Base-by-base conservation (phyloP, 2,329 filamentous ascomycete genomes). In the Colletotrichum sp. region DNA sequence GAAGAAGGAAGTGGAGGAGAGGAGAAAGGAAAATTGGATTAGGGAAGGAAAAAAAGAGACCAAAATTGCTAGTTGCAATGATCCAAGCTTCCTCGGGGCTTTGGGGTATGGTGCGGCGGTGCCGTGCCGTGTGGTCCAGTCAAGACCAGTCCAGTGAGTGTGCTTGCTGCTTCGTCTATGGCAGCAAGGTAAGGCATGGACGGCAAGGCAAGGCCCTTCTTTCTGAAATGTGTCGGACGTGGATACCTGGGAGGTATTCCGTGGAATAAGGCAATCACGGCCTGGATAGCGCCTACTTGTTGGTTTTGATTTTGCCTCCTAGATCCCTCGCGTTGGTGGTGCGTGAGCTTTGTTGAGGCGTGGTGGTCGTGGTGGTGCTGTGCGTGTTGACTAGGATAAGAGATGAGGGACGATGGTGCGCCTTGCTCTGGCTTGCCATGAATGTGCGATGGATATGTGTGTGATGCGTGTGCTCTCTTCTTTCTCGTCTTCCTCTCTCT, bases 11-110 rank as follows among this genome's bases (percentile, higher is more conserved):
- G 57, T 44, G 69, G 26, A 62, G 28, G 69, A 59, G 59, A 48
- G 64, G 60, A 73, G 70, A 60, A 64, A 62, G 70, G 64, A 66
- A 48, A 34, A 34, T 30, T 48, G 69, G 64, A 30, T 68, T 44
- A 59, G 67, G 44, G 39, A 18, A 39, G 24, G n/a, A 3, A 15
- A 65, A 44, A 44, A 63, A 55, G 36, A 75, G 64, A 73, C 34
- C 70, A 52, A 62, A 72, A 73, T 73, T 73, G 70, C 62, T 64
- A 57, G 69, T 63, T 75, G 72, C 63, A 73, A 64, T 73, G 70
- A 75, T 68, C 70, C 73, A 75, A 75, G 70, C 64, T 73, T 68
- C 64, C 64, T 39, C 68, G 72, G 72, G 72, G 70, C 64, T 64
- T 75, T 75, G 68, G 70, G 63, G 73, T 60, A 59, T 68, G 65